Conservation (phyloP, 768 basidiomycete genomes). For the Auricularia cornea region DNA sequence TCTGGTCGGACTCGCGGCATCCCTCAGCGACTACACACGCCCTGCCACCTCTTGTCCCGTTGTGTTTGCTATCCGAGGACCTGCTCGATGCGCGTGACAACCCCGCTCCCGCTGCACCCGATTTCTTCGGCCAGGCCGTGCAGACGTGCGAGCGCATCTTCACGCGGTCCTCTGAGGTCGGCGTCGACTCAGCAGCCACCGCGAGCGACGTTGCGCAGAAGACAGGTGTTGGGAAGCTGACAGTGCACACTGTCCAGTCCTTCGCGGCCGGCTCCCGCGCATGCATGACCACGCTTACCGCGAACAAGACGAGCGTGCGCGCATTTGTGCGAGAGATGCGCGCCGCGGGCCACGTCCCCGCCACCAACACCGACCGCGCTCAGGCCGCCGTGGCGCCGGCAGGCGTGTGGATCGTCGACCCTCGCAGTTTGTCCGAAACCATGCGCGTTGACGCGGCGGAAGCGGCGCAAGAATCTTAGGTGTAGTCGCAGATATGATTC, state of each 20-base stretch:
- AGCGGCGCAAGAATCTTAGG: no score
- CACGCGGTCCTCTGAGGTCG: constrained; percentile 19
- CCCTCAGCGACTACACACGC: constrained; percentile 22
- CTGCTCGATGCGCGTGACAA: neutral
- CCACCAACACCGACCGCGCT: constrained; percentile 2
- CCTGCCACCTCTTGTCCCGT: constrained; percentile 52
- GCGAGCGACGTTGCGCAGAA: constrained; percentile 19
- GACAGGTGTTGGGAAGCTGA: constrained; percentile 50
- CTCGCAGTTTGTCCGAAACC: constrained; percentile 67
- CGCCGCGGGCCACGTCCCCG: constrained; percentile 17
- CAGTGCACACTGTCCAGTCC: constrained; percentile 69
- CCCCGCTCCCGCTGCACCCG: constrained; percentile 7
- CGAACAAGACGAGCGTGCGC: constrained; percentile 71
- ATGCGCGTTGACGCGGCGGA: constrained; percentile 20
- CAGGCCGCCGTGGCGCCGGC: constrained; percentile 21
- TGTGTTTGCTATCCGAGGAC: constrained; percentile 35
- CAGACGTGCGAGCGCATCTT: constrained; percentile 49
- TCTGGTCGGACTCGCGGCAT: constrained; percentile 60
- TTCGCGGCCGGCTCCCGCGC: constrained; percentile 57
- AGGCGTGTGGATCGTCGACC: constrained; percentile 69
- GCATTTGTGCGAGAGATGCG: constrained; percentile 65
- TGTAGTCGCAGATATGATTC: no score
- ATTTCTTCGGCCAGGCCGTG: constrained; percentile 42
- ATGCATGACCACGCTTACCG: constrained; percentile 83
- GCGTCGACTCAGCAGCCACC: constrained; percentile 8